These are phyloP conservation scores for Syzygium syzygioides DNA, from an alignment of 441 rosid species.

Conservation along the genomic window DNA sequence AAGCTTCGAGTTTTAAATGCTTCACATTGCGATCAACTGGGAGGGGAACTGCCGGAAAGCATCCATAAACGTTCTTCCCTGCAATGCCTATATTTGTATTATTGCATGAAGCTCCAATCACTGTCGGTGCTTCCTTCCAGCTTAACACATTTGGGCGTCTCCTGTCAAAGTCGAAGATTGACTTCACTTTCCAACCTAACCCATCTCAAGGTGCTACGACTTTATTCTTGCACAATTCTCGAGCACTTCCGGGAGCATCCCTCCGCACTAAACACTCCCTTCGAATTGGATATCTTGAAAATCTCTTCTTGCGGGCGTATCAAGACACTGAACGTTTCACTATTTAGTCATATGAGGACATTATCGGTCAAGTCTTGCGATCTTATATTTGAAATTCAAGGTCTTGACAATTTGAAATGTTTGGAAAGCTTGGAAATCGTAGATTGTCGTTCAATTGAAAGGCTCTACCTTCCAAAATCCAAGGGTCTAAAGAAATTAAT, in stretches of 20 bases:
- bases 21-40: rapidly evolving
- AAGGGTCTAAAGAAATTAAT: background rate
- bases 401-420: background rate
- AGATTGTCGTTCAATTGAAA: background rate
- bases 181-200: background rate
- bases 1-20: background rate
- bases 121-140: background rate
- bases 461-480: background rate
- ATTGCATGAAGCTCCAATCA: rapidly evolving
- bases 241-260: rapidly evolving
- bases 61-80: background rate
- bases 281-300: background rate
- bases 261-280: background rate
- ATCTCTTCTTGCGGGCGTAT: rapidly evolving
- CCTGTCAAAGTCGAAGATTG: background rate
- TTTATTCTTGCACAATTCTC: rapidly evolving
- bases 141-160: background rate
- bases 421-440: rapidly evolving
- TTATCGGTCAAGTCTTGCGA: rapidly evolving
- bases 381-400: background rate
- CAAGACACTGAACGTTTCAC: background rate
- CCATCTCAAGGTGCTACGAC: background rate
- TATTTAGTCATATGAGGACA: rapidly evolving
- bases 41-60: background rate
- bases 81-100: rapidly evolving